Conservation (phyloP, 441 rosid genomes). For the Hura crepitans region DNA sequence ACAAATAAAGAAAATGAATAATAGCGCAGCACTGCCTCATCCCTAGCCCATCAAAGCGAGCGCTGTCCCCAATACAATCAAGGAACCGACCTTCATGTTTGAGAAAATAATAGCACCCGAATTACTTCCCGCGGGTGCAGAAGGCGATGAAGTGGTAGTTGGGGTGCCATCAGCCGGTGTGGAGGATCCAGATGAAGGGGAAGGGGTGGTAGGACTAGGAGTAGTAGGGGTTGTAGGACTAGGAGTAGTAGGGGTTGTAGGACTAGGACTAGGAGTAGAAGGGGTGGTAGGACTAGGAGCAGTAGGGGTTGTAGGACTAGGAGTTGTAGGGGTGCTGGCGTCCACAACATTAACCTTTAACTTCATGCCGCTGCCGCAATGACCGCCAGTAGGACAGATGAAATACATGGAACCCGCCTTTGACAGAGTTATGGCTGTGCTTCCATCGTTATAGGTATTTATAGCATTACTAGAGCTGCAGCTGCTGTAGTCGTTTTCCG, state of each 20-base stretch:
- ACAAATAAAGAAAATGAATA: neutral
- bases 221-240: slow-evolving; percentile 25
- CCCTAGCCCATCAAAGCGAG: slow-evolving; percentile 36
- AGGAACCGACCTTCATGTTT: slow-evolving; percentile 29
- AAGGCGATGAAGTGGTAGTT: neutral
- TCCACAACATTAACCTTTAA: slow-evolving; percentile 42
- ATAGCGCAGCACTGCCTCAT: slow-evolving; percentile 45
- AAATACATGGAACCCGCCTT: slow-evolving; percentile 42
- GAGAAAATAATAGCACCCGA: slow-evolving; percentile 9
- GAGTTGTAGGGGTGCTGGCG: slow-evolving; percentile 26
- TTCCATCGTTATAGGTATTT: slow-evolving; percentile 35
- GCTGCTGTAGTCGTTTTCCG: slow-evolving; percentile 34
- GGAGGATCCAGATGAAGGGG: slow-evolving; percentile 18
- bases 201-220: slow-evolving; percentile 17
- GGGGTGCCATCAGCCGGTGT: slow-evolving; percentile 3
- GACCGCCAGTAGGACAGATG: slow-evolving; percentile 54
- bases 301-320: slow-evolving; percentile 21
- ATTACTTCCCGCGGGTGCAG: slow-evolving; percentile 22
- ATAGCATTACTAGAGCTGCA: slow-evolving; percentile 40
- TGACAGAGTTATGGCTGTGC: slow-evolving; percentile 34
- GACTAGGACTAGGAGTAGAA: slow-evolving; percentile 22
- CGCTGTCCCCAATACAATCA: slow-evolving; percentile 30
- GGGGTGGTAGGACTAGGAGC: slow-evolving; percentile 23
- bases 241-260: slow-evolving; percentile 26
- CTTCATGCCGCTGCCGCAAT: slow-evolving; percentile 70